Evolutionary conservation across 257 asterid genomes (phyloP).

Genomic region (Nicotiana benthamiana): DNA sequence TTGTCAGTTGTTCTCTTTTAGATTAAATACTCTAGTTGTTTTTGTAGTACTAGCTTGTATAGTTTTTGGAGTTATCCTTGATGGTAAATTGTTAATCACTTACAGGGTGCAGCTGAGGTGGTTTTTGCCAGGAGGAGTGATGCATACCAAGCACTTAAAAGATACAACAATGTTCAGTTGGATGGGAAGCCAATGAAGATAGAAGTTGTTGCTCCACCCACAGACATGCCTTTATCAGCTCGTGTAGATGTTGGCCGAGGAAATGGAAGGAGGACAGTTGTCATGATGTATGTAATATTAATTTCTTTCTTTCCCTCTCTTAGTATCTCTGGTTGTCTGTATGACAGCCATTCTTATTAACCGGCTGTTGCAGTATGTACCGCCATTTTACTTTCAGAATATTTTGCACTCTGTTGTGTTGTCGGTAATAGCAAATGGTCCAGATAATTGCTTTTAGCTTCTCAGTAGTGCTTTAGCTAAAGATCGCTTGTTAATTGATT

Average conservation of each 20-base stretch:
- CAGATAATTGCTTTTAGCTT: neutral
- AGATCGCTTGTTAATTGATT: neutral
- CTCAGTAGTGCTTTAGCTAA: neutral
- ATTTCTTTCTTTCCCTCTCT: neutral
- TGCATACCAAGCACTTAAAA: slow-evolving; percentile 57
- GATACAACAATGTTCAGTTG: slow-evolving; percentile 64
- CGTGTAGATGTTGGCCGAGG: slow-evolving; percentile 51
- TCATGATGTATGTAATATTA: slow-evolving; percentile 36
- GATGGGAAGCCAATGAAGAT: slow-evolving; percentile 81
- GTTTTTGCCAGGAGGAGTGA: slow-evolving; percentile 57
- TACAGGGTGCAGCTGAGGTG: slow-evolving; percentile 69
- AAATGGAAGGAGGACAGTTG: slow-evolving; percentile 52
- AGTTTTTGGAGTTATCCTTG: neutral
- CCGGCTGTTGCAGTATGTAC: neutral
- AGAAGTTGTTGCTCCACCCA: slow-evolving; percentile 40
- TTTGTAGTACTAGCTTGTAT: neutral
- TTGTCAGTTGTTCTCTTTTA: neutral
- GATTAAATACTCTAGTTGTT: neutral
- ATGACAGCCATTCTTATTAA: neutral
- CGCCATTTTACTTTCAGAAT: neutral
- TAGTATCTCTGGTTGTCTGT: neutral
- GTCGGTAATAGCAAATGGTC: neutral
- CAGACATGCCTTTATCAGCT: slow-evolving; percentile 40
- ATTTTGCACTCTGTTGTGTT: neutral
- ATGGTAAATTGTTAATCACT: neutral